Evolutionary conservation across 176 grass and related monocot species (phyloP).

Genomic region (Oryza meyeriana): DNA sequence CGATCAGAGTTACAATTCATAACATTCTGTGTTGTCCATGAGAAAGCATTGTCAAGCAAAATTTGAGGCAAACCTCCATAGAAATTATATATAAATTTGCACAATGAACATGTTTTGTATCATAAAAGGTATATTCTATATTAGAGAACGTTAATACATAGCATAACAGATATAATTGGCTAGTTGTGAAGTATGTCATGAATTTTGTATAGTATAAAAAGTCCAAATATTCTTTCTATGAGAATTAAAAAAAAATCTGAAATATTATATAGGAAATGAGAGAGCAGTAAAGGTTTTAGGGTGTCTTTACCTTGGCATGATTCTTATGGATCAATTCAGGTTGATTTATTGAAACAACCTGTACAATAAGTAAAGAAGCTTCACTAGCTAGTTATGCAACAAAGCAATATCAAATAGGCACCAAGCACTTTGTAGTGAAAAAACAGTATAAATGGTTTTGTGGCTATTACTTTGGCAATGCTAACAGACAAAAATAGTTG

Average conservation of each 20-base stretch:
- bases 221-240: not conserved
- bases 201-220: not conserved
- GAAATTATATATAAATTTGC: not conserved
- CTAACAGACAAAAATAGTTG: not conserved
- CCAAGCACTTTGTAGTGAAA: not conserved
- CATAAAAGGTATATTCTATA: slow-evolving; percentile 5
- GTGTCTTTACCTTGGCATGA: slow-evolving; percentile 59
- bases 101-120: not conserved
- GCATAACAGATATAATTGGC: not conserved
- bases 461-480: not conserved
- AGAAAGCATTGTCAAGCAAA: slow-evolving; percentile 16
- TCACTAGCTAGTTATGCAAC: not conserved
- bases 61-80: not conserved
- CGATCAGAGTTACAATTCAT: slow-evolving; percentile 16
- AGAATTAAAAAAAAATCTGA: not conserved
- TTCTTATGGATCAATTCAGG: slow-evolving; percentile 72
- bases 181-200: not conserved
- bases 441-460: not conserved
- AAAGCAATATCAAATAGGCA: not conserved
- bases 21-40: slow-evolving; percentile 31
- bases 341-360: slow-evolving; percentile 42
- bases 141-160: not conserved
- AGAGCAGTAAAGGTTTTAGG: not conserved
- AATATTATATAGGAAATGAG: not conserved
- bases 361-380: slow-evolving; percentile 27